Evolutionary conservation across 805 yeast species (phyloP), one percentile per base, ranked within the genome.

Genomic region (Ogataea paradorogensis): DNA sequence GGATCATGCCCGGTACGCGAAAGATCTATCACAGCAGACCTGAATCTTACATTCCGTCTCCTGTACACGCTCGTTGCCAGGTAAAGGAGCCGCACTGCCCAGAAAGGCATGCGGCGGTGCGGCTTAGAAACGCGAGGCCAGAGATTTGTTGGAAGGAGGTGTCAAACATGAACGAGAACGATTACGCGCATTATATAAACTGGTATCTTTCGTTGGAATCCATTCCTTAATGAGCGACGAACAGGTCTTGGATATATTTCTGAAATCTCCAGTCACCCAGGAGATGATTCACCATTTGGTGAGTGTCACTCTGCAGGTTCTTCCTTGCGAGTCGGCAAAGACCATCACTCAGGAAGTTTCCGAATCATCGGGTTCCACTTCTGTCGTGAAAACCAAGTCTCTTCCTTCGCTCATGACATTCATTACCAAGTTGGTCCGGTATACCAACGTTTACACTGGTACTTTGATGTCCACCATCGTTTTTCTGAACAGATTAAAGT

Each of bases 401-500:
- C 66, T 76, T 38, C 90, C 91, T 9, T 81, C 89, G 6, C 68
- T 84, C 48, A 80, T 78, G 82, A 77, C 85, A 0, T 84, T 84
- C 63, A 79, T 84, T 53, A 76, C 83, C 44, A 78, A 73, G 52
- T 66, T 84, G 56, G 87, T 84, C 27, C 73, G 84, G 56, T 76
- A 82, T 66, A 80, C 89, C 22, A 82, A 82, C 53, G 88, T 84
- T n/a, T 80, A 83, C 61, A 80, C 89, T 3, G 88, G 90, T 27
- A 84, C 90, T 13, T 67, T 84, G 50, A 73, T 84, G 75, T 71
- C 87, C 10, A 81, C 91, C 4, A 70, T 80, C 38, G 81, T 83
- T 23, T 83, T 82, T 59, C 67, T 84, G 58, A 76, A 80, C 52
- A 70, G 78, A 52, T 66, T 84, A 51, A 76, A 76, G 55, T 45